phyloP scores from a whole-genome alignment of 345 rosid genomes.

The Euphorbia tirucalli region DNA sequence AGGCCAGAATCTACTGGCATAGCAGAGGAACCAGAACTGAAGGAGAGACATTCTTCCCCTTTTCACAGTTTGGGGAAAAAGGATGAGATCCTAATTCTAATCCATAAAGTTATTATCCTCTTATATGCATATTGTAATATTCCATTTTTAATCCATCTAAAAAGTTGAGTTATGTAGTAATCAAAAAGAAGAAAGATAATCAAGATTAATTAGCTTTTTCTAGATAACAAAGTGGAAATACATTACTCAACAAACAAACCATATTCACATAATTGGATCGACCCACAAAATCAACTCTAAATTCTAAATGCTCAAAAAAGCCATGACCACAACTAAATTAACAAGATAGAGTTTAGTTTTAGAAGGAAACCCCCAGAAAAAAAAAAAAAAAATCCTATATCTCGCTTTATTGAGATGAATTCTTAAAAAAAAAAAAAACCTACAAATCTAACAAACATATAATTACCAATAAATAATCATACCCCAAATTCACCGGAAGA shows the following conservation, averaged over 20 bases:
- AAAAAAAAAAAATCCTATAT: slow-evolving; percentile 11
- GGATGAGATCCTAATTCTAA: background rate
- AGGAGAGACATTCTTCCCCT: background rate
- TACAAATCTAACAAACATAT: slow-evolving; percentile 6
- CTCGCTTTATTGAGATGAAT: slow-evolving; percentile 30
- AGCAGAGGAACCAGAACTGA: background rate
- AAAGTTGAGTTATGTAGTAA: too few relatives aligned
- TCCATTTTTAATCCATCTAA: too few relatives aligned
- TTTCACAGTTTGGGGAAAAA: background rate
- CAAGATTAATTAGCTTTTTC: slow-evolving; percentile 14
- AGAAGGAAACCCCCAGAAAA: too few relatives aligned
- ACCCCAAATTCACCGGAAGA: slow-evolving; percentile 23
- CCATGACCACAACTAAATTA: slow-evolving; percentile 4
- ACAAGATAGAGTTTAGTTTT: background rate
- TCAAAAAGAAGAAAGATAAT: too few relatives aligned
- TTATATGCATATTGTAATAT: background rate
- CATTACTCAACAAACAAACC: slow-evolving; percentile 18
- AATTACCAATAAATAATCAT: background rate
- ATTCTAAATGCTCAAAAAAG: background rate
- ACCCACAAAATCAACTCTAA: too few relatives aligned
- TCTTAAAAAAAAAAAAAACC: background rate
- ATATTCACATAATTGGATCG: slow-evolving; percentile 25
- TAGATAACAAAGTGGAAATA: background rate
- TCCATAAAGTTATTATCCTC: background rate
- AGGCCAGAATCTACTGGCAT: slow-evolving; percentile 6